phyloP scores from a whole-genome alignment of 176 grass and related monocot species.

The Paspalum vaginatum region DNA sequence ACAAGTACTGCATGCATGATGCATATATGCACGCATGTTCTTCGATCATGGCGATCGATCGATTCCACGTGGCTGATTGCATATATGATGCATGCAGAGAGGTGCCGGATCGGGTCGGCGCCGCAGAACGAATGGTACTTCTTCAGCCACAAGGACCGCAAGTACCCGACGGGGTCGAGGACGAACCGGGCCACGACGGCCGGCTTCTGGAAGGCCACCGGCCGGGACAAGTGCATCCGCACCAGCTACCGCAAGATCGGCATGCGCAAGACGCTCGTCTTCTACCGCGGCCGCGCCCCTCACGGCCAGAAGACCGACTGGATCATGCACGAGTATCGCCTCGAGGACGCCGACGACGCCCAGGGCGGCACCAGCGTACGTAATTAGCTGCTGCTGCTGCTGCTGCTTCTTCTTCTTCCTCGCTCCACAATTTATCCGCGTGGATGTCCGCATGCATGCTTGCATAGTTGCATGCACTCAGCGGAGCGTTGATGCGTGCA shows the following conservation, averaged over 20 bases:
- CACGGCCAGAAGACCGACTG: conserved; percentile 96
- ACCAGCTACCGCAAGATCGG: conserved; percentile 94
- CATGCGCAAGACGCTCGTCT: conserved; percentile 98
- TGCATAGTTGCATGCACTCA: too few species aligned
- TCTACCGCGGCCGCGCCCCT: conserved; percentile 95
- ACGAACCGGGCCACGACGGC: conserved; percentile 87
- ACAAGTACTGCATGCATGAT: conserved; percentile 9
- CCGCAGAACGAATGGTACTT: conserved; percentile 99
- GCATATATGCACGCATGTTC: not conserved
- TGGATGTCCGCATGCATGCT: too few species aligned
- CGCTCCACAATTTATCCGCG: not conserved
- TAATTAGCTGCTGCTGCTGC: too few species aligned
- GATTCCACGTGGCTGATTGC: not conserved
- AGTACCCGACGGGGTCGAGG: conserved; percentile 96
- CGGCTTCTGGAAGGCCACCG: conserved; percentile 99
- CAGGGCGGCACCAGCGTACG: conserved; percentile 51
- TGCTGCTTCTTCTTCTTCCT: too few species aligned
- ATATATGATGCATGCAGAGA: conserved; percentile 61
- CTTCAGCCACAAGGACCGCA: conserved; percentile 99
- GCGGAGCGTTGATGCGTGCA: not conserved
- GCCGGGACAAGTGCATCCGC: conserved; percentile 98
- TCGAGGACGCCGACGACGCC: conserved; percentile 76
- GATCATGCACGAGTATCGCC: conserved; percentile 97
- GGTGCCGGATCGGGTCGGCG: conserved; percentile 84
- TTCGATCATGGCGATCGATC: not conserved